These are phyloP conservation scores for Leccinum longicurvipes DNA, from an alignment of 768 basidiomycete species.

Conservation along the genomic window DNA sequence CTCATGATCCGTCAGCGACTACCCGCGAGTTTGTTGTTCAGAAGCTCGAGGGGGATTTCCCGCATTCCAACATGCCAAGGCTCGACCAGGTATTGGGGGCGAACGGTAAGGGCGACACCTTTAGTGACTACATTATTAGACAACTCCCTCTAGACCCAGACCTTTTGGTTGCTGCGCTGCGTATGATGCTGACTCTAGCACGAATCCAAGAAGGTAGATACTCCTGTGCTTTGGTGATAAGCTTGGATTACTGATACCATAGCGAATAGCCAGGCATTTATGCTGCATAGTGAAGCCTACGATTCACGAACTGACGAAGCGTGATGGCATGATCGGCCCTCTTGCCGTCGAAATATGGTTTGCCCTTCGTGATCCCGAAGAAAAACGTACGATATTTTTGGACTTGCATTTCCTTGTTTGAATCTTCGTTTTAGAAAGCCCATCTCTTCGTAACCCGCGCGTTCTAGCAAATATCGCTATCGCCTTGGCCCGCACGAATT, in stretches of 20 bases:
- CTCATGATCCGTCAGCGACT: conserved; percentile 3
- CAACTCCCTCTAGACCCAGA: conserved; percentile 1
- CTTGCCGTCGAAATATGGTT: conserved; percentile 22
- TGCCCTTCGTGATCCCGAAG: conserved; percentile 4
- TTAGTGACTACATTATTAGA: neutral
- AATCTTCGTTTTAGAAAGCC: conserved; percentile 3
- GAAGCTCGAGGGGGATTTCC: neutral
- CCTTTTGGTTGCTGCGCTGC: conserved; percentile 14
- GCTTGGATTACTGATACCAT: neutral
- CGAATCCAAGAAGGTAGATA: conserved; percentile 14
- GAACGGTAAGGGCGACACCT: conserved; percentile 3
- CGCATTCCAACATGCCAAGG: neutral
- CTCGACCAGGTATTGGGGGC: conserved; percentile 12
- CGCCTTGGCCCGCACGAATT: conserved; percentile 10
- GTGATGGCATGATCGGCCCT: conserved; percentile 11
- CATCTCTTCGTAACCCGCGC: conserved; percentile 1
- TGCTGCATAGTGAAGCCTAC: conserved; percentile 10
- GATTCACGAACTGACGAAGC: conserved; percentile 9
- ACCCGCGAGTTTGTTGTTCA: conserved; percentile 1
- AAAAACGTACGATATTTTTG: neutral
- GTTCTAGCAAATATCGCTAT: conserved; percentile 20
- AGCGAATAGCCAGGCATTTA: neutral
- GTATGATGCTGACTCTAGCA: conserved; percentile 15
- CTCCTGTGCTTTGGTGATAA: neutral
- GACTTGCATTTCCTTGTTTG: neutral